Percentiles rank a stretch among this genome's conserved stretches.
phyloP scores from a whole-genome alignment of 805 yeast species.

The Jamesozyma jinghongensis region DNA sequence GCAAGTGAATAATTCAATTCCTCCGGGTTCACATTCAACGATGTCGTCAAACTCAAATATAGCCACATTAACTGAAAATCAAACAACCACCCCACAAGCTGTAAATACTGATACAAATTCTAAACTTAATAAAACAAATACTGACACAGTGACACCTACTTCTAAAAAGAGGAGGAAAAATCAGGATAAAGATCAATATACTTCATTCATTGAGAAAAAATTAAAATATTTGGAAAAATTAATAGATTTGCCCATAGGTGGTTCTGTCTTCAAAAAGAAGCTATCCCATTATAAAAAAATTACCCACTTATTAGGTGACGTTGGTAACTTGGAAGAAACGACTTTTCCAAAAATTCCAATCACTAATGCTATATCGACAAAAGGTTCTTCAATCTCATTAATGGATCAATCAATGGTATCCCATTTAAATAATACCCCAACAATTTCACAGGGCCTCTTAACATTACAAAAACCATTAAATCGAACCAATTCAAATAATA shows the following conservation, averaged over 20 bases:
- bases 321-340: slow-evolving; percentile 6
- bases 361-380: background rate
- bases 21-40: background rate
- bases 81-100: background rate
- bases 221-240: slow-evolving; percentile 43
- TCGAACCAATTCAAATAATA: background rate
- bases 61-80: background rate
- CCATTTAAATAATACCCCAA: no score
- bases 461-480: background rate
- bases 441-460: no score
- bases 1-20: background rate
- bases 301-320: slow-evolving; percentile 28
- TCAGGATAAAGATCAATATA: slow-evolving; percentile 42
- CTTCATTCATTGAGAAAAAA: slow-evolving; percentile 45
- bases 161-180: background rate
- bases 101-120: background rate
- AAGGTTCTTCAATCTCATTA: no score
- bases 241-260: slow-evolving; percentile 26
- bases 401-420: no score
- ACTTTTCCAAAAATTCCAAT: background rate
- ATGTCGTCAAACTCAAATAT: background rate
- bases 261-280: slow-evolving; percentile 25
- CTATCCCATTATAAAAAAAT: slow-evolving; percentile 24
- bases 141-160: background rate
- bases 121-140: background rate